These are phyloP conservation scores for Orychophragmus violaceus DNA, from an alignment of 345 rosid genomes.

Conservation along the genomic window DNA sequence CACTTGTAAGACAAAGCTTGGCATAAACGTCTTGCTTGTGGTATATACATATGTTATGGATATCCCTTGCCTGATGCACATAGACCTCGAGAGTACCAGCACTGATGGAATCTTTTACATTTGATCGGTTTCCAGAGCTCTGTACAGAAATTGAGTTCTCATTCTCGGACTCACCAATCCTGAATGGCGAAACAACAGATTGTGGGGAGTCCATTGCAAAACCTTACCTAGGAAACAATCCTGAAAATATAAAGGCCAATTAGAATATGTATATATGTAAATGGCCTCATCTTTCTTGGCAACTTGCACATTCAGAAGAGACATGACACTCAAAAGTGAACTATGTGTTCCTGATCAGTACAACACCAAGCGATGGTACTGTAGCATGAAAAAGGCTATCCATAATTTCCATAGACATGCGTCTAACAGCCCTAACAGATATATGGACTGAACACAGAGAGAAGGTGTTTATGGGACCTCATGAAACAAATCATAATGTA, in stretches of 20 bases:
- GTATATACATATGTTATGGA: conserved; percentile 98
- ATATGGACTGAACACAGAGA: too few species aligned
- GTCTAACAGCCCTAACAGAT: too few species aligned
- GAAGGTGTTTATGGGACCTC: too few species aligned
- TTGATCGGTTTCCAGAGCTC: conserved; percentile 32
- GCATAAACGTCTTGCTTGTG: conserved; percentile 99
- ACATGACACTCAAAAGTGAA: conserved; percentile 2
- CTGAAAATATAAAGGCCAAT: conserved; percentile 11
- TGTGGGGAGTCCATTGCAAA: conserved; percentile 88
- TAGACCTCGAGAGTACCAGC: conserved; percentile 68
- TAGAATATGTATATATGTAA: not conserved
- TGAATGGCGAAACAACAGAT: conserved; percentile 89
- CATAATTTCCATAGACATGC: too few species aligned
- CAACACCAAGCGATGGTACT: not conserved
- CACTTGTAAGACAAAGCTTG: conserved; percentile 81
- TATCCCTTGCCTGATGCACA: conserved; percentile 92
- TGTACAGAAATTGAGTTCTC: conserved; percentile 34
- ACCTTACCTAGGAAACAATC: conserved; percentile 8
- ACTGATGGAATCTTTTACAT: conserved; percentile 32
- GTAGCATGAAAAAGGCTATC: not conserved
- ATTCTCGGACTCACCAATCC: conserved; percentile 51
- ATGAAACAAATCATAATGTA: too few species aligned
- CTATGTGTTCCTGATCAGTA: not conserved
- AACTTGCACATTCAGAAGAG: not conserved
- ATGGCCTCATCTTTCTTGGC: not conserved